phyloP scores from a whole-genome alignment of 169 alveolate species.

The Plasmodium inui region DNA sequence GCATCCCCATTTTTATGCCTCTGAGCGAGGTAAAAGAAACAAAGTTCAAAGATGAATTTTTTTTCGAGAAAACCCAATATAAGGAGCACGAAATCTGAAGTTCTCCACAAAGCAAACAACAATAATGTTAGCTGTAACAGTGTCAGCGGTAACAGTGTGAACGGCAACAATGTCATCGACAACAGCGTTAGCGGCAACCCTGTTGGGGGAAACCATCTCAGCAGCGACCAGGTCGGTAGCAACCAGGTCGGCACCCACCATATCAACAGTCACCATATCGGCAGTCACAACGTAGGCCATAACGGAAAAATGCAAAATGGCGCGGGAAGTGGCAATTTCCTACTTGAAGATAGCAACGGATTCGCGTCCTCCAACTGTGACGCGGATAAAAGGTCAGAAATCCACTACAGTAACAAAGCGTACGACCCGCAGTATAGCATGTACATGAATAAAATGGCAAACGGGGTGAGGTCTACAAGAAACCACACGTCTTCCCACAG shows the following conservation, averaged over 20 bases:
- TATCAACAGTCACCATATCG: neutral
- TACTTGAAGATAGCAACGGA: slow-evolving; percentile 12
- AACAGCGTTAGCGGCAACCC: neutral
- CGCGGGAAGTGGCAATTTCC: neutral
- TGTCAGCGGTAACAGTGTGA: neutral
- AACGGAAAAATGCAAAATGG: neutral
- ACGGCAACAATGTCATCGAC: neutral
- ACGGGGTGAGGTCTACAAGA: slow-evolving; percentile 20
- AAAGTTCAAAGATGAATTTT: slow-evolving; percentile 46
- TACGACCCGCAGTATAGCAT: slow-evolving; percentile 23
- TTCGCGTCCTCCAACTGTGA: neutral
- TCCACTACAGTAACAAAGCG: slow-evolving; percentile 24
- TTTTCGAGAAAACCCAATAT: slow-evolving; percentile 30
- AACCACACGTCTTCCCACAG: slow-evolving; percentile 31
- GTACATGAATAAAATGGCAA: slow-evolving; percentile 43
- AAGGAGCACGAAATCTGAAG: slow-evolving; percentile 74
- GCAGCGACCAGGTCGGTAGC: neutral
- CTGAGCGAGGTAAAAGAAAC: neutral
- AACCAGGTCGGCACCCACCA: neutral
- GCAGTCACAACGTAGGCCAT: neutral
- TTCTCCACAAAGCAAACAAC: slow-evolving; percentile 7
- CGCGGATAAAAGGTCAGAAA: slow-evolving; percentile 31
- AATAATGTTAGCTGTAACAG: neutral
- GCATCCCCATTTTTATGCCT: neutral
- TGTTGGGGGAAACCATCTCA: neutral